Evolutionary conservation across 2,329 filamentous ascomycete species (phyloP).

Genomic region (Colletotrichum shisoi): DNA sequence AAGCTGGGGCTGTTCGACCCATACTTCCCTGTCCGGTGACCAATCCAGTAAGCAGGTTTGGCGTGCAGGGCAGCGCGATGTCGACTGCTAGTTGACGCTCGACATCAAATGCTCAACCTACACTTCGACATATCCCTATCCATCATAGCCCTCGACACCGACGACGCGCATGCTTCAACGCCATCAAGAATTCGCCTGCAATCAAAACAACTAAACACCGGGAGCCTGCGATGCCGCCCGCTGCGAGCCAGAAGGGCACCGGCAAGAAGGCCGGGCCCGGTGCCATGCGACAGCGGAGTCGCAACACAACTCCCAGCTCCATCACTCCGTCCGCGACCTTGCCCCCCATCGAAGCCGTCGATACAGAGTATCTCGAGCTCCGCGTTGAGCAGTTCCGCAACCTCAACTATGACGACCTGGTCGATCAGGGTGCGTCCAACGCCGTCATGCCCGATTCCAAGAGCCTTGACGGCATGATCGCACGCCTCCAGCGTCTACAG

Average conservation of each 20-base stretch:
- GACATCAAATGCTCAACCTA: constrained; percentile 19
- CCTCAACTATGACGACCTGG: constrained; percentile 72
- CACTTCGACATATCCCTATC: constrained; percentile 24
- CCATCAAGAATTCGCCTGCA: constrained; percentile 16
- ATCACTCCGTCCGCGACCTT: constrained; percentile 59
- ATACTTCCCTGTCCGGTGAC: constrained; percentile 28
- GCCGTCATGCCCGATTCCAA: constrained; percentile 69
- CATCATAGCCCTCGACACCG: constrained; percentile 27
- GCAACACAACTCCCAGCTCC: constrained; percentile 78
- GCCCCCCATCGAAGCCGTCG: constrained; percentile 62
- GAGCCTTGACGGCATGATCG: constrained; percentile 69
- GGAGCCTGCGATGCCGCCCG: constrained; percentile 61
- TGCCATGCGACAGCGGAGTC: constrained; percentile 72
- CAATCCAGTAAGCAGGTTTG: constrained; percentile 36
- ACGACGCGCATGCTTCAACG: constrained; percentile 22
- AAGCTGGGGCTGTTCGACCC: constrained; percentile 28
- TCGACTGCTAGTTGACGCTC: constrained; percentile 27
- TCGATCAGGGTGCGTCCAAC: constrained; percentile 67
- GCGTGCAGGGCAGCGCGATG: constrained; percentile 34
- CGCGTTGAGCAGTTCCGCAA: constrained; percentile 66
- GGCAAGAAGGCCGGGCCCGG: constrained; percentile 70
- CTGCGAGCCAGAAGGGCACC: constrained; percentile 67
- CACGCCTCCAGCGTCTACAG: constrained; percentile 69
- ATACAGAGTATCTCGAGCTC: constrained; percentile 73
- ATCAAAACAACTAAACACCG: constrained; percentile 5